phyloP scores from a whole-genome alignment of 371 early-diverging fungal species.

The Apophysomyces variabilis region DNA sequence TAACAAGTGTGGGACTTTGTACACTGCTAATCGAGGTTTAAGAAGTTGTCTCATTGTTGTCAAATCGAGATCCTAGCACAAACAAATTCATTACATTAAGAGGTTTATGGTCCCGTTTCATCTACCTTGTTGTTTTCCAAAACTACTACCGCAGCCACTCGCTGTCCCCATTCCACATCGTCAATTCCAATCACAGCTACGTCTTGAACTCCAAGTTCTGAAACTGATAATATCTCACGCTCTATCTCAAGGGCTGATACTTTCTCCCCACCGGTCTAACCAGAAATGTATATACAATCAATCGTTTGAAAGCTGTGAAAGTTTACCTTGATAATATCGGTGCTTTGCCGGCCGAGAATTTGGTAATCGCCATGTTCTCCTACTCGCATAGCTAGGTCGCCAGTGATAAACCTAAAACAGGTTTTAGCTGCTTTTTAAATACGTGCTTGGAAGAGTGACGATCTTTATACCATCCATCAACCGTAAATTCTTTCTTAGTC shows the following conservation, averaged over 20 bases:
- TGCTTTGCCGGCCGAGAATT: slow-evolving; percentile 80
- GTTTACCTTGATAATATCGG: slow-evolving; percentile 83
- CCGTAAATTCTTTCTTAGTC: slow-evolving; percentile 70
- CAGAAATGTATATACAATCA: background rate
- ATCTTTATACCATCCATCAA: slow-evolving; percentile 67
- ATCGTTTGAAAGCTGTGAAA: background rate
- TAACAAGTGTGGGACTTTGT: slow-evolving; percentile 72
- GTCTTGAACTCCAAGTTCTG: slow-evolving; percentile 59
- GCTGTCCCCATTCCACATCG: slow-evolving; percentile 80
- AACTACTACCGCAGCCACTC: slow-evolving; percentile 71
- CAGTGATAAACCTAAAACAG: slow-evolving; percentile 70
- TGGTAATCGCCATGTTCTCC: slow-evolving; percentile 56
- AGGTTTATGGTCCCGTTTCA: background rate
- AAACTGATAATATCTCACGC: slow-evolving; percentile 70
- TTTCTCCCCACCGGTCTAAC: slow-evolving; percentile 83
- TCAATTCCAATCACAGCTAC: slow-evolving; percentile 79
- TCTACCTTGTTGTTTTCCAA: slow-evolving; percentile 30
- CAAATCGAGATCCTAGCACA: slow-evolving; percentile 40
- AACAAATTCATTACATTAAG: slow-evolving; percentile 2
- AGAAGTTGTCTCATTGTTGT: slow-evolving; percentile 54
- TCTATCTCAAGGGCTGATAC: slow-evolving; percentile 87
- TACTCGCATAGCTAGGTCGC: slow-evolving; percentile 71
- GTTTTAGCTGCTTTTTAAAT: background rate
- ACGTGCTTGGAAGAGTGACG: background rate
- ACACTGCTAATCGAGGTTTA: slow-evolving; percentile 67